Conservation (phyloP, 2,329 filamentous ascomycete species). For the Exophiala alcalophila region DNA sequence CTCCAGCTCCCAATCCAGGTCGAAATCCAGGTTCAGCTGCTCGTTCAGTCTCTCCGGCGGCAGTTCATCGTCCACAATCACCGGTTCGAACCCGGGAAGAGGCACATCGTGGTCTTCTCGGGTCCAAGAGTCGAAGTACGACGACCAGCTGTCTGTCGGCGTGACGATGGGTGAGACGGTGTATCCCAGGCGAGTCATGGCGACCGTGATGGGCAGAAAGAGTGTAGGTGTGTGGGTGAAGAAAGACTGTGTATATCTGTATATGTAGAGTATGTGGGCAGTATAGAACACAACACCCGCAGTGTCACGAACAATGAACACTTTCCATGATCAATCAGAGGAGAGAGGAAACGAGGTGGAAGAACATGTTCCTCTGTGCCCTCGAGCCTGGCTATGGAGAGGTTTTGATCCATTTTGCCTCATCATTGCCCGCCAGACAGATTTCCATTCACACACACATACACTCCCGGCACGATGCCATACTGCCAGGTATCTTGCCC, state of each 20-base stretch:
- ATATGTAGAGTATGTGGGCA: not conserved
- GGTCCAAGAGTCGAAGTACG: conserved; percentile 26
- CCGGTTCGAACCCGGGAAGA: conserved; percentile 12
- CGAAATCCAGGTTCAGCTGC: conserved; percentile 16
- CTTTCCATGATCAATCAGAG: too few relatives aligned
- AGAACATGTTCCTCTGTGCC: too few relatives aligned
- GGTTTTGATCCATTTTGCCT: too few relatives aligned
- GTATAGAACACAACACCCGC: not conserved
- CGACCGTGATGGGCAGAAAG: too few relatives aligned
- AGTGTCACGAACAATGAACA: not conserved
- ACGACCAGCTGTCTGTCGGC: conserved; percentile 22
- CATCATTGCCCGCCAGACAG: too few relatives aligned
- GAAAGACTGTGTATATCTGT: conserved; percentile 7
- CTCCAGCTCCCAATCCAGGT: conserved; percentile 15
- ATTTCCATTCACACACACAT: too few relatives aligned
- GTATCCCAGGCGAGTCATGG: conserved; percentile 12
- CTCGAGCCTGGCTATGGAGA: too few relatives aligned
- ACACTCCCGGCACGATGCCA: too few relatives aligned
- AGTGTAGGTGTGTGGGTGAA: not conserved
- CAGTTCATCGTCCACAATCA: conserved; percentile 24
- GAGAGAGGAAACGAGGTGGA: too few relatives aligned
- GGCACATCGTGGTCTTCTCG: conserved; percentile 18
- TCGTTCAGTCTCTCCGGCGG: conserved; percentile 17
- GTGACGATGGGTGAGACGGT: conserved; percentile 11
- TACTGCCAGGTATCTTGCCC: too few relatives aligned